Conservation (phyloP, 306 rosid species). For the apple (Malus domestica) region DNA sequence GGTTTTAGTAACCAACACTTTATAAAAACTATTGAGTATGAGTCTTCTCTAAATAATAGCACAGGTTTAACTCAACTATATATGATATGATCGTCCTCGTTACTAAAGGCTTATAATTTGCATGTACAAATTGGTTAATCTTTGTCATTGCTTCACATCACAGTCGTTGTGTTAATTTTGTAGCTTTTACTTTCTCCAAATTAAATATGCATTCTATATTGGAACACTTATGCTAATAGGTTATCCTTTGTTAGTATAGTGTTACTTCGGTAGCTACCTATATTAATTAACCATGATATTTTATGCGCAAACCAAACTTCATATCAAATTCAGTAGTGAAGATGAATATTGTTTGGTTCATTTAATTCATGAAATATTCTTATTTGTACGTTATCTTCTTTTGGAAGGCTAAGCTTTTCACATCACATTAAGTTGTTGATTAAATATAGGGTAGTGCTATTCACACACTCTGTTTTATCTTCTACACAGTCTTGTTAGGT, state of each 20-base stretch:
- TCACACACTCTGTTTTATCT: too few species aligned
- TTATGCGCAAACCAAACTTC: slow-evolving; percentile 22
- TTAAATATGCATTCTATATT: slow-evolving; percentile 41
- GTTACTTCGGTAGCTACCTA: neutral
- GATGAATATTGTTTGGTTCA: slow-evolving; percentile 32
- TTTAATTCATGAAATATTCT: slow-evolving; percentile 45
- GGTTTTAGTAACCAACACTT: too few species aligned
- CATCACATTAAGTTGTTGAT: neutral
- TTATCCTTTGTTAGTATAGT: neutral
- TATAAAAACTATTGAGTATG: too few species aligned
- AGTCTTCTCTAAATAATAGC: too few species aligned
- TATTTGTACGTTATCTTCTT: slow-evolving; percentile 5
- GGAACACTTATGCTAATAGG: slow-evolving; percentile 29
- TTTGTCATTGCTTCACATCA: slow-evolving; percentile 22
- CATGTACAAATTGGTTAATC: neutral
- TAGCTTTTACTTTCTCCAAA: neutral
- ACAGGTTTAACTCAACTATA: too few species aligned
- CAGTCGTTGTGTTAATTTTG: slow-evolving; percentile 19
- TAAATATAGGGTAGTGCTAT: too few species aligned
- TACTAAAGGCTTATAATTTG: neutral
- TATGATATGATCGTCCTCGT: too few species aligned
- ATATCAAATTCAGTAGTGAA: slow-evolving; percentile 36
- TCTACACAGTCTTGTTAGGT: too few species aligned
- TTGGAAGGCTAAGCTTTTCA: neutral
- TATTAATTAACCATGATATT: slow-evolving; percentile 39